Base-by-base conservation (phyloP, 805 yeast species). In the Lipomyces spencermartinsiae region DNA sequence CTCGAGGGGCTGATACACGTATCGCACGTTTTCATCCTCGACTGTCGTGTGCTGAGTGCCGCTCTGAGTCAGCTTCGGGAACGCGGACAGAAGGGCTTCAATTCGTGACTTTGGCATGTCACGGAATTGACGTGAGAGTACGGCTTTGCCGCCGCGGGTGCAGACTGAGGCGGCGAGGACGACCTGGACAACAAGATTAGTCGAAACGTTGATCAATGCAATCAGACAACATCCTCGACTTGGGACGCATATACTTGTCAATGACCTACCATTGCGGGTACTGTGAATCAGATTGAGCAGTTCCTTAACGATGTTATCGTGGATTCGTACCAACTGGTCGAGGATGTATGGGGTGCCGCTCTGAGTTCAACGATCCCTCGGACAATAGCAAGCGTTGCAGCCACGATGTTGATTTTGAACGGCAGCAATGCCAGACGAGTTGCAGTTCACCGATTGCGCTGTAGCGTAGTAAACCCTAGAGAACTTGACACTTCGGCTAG, bases 1-100 rank as follows among this genome's bases (percentile, higher is more conserved):
- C 78, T 95, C 99, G 77, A 95, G 85, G 59, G 99, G 98, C 80
- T 93, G 97, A 80, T 92, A 95, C 62, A 95, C 95, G 77, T 92
- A 95, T 79, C 99, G 88, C 53, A 92, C 95, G 73, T 87, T 87
- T 62, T 90, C 97, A 77, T 91, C 97, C 79, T 95, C 99, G 39
- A 92, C 95, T 10, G 96, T 90, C 60, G 98, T 94, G 78, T 93
- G 97, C 80, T 93, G 97, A 56, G 89, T 85, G 60, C 84, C 84
- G 31, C 87, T 87, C 58, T 90, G 83, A 63, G 93, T 85, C 72
- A 95, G 83, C 67, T 89, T 82, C 65, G 97, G 97, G 80, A 94
- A 93, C 73, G 88, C 89, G 35, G 97, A 89, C 76, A 95, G 82
- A 69, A 95, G 83, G 61, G 93, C 91, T 51, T 95, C 89, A 75